phyloP scores from a whole-genome alignment of 805 yeast species.

The Saccharomycopsis sp. region DNA sequence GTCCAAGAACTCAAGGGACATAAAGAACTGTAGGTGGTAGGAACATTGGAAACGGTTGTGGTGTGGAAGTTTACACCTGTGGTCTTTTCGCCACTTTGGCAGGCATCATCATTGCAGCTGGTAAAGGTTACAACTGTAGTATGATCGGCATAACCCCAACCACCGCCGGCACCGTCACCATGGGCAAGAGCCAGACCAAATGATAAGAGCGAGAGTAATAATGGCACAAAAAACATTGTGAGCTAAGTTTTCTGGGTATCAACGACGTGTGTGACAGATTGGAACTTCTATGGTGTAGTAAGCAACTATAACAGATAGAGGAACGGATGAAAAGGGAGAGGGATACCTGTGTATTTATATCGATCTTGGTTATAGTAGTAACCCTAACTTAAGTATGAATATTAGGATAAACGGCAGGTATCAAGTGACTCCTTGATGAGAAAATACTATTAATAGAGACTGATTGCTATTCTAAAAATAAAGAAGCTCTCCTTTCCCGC shows the following conservation, averaged over 20 bases:
- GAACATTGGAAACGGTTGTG: not conserved
- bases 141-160: too few species aligned
- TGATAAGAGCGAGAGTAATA: not conserved
- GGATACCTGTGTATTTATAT: not conserved
- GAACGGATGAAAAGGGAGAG: not conserved
- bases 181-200: not conserved
- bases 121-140: not conserved
- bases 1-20: conserved; percentile 1
- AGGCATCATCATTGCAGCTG: not conserved
- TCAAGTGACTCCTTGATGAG: not conserved
- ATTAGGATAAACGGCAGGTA: not conserved
- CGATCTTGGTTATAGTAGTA: not conserved
- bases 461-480: not conserved
- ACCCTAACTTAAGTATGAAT: not conserved
- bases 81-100: not conserved
- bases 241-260: not conserved
- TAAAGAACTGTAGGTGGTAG: conserved; percentile 1
- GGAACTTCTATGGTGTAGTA: not conserved
- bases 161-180: too few species aligned
- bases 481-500: not conserved
- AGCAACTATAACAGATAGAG: not conserved
- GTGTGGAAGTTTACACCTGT: not conserved
- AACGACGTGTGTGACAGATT: not conserved
- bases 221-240: not conserved
- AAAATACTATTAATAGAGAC: not conserved